A percentile compares a stretch with the other conserved stretches of the same genome.
These are phyloP conservation scores for Fusarium falciforme DNA, from an alignment of 2,329 filamentous ascomycete species.

Conservation along the genomic window DNA sequence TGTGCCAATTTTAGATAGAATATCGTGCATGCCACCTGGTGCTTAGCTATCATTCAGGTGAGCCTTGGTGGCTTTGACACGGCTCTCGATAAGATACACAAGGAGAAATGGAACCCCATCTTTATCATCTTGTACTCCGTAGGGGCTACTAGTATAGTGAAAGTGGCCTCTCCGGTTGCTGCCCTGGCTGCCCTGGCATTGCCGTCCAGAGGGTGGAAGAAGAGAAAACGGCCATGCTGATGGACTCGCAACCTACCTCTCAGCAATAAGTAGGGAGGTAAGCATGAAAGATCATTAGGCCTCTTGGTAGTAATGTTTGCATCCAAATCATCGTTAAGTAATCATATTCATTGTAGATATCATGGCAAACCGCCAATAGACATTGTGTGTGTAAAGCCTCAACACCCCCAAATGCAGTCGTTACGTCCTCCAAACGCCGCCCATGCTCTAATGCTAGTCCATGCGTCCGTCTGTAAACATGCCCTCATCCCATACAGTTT, in stretches of 20 bases:
- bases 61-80: not conserved
- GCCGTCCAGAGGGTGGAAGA: not conserved
- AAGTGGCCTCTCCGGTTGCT: not conserved
- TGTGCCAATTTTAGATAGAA: not conserved
- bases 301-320: not conserved
- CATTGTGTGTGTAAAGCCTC: constrained; percentile 32
- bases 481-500: constrained; percentile 43
- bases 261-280: not conserved
- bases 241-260: not conserved
- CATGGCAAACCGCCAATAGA: constrained; percentile 25
- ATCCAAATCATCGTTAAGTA: constrained; percentile 14
- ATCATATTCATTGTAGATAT: constrained; percentile 33
- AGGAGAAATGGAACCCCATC: not conserved
- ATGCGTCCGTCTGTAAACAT: constrained; percentile 50
- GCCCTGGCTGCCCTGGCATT: not conserved
- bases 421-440: constrained; percentile 53
- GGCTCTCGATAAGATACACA: not conserved
- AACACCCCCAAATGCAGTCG: constrained; percentile 41
- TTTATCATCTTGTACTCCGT: not conserved
- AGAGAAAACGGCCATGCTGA: not conserved
- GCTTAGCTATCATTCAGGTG: not conserved
- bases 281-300: not conserved
- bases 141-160: not conserved
- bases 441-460: constrained; percentile 51
- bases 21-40: not conserved